Base-by-base conservation (phyloP, 805 yeast genomes). In the Candida awuae region DNA sequence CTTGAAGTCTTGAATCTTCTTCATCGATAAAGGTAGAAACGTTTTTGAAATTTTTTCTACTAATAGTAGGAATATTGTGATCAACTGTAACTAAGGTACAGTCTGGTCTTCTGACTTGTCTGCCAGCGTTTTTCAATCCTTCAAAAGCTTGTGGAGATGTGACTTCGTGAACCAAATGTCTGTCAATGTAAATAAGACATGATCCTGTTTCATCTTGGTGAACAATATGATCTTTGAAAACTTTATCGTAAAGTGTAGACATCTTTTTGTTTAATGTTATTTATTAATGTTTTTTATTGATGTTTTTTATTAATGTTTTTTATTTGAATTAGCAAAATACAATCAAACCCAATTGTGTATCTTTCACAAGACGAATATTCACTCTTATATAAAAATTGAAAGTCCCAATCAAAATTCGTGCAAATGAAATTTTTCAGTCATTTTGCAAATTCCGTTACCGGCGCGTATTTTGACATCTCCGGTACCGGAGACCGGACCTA, bases 141-240 rank as follows among this genome's bases (percentile, higher is more conserved):
- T 92, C 98, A 58, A 92, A 92, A 9, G 98, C 98, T 65, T 92
- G 98, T 26, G 99, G 98, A 21, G 97, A 90, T 2, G 99, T 92
- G 38, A 92, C 99, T 67, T 92, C 98, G 63, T 92, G 98, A 36
- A 92, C 95, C 51, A 92, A 71, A 63, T 92, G 98, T 66, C 98
- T 84, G 66, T 92, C 99, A 44, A 92, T 90, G 64, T 85, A 92
- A 45, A 92, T 65, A 46, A 92, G 70, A 58, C 74, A 81, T 16
- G 96, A 87, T 20, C 94, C 94, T 26, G 85, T 75, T 38, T 84
- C 90, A 52, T 86, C 95, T 56, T 77, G 70, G 65, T 87, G 88
- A 49, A 92, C 98, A 42, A 90, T 67, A 59, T 92, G 97, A 72
- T 84, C 97, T 47, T 80, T 84, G 59, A 87, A 92, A 55, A 92